phyloP scores from a whole-genome alignment of 1,284 basidiomycete species.

The Ceratobasidium theobromae region DNA sequence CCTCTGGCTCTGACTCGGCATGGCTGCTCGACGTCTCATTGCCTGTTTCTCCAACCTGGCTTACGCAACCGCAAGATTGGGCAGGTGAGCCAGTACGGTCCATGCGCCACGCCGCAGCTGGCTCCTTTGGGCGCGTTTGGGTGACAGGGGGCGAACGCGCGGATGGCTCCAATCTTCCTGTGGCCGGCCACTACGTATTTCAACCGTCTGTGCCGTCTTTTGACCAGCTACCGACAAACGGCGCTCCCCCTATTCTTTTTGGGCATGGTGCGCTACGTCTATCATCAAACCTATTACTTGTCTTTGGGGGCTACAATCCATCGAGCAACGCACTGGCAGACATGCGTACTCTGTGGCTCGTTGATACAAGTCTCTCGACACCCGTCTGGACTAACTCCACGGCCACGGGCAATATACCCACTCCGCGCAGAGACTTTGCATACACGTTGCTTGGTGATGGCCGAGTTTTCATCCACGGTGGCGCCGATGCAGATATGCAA shows the following conservation, averaged over 20 bases:
- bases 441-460: conserved; percentile 53
- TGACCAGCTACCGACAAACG: conserved; percentile 51
- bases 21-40: conserved; percentile 53
- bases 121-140: conserved; percentile 52
- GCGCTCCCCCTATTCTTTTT: conserved; percentile 64
- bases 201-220: conserved; percentile 42
- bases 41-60: conserved; percentile 50
- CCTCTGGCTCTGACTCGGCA: conserved; percentile 62
- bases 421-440: conserved; percentile 68
- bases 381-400: conserved; percentile 55
- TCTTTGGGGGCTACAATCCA: conserved; percentile 71
- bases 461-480: conserved; percentile 73
- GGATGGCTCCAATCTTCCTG: conserved; percentile 68
- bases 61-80: conserved; percentile 56
- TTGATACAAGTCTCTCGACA: conserved; percentile 58
- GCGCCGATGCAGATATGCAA: conserved; percentile 61
- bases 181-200: conserved; percentile 67
- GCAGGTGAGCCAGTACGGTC: conserved; percentile 68
- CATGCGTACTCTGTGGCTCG: conserved; percentile 60
- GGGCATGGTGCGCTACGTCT: conserved; percentile 72
- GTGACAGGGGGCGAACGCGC: conserved; percentile 75
- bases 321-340: conserved; percentile 53
- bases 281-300: conserved; percentile 65
- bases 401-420: conserved; percentile 51
- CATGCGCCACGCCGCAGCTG: conserved; percentile 64